Evolutionary conservation across 2,329 filamentous ascomycete genomes (phyloP), one percentile per base, ranked within the genome.

Genomic region (Botrytis fabae): DNA sequence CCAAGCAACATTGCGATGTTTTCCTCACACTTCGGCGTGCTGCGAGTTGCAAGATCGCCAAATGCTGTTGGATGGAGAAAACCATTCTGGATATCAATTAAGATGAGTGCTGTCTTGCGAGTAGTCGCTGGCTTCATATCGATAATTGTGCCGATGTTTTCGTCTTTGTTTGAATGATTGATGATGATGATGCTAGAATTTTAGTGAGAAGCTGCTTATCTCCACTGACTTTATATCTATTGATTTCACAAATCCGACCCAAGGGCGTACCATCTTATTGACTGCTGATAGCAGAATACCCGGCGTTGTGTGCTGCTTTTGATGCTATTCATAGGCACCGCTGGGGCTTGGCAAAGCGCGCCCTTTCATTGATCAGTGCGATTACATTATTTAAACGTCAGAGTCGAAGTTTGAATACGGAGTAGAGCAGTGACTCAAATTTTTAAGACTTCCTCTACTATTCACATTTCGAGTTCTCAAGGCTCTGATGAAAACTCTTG

Each of bases 1-100:
- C 20, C 8, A 12, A 68, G 64, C 18, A 68, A 48, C n/a, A 10
- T 68, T 57, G 35, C 64, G 25, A 68, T 66, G 18, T 68, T 68
- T 28, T 68, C 16, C 25, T 68, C 64, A 20, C 48, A 68, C 16
- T 22, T 57, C 20, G 48, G 64, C 12, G 64, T 68, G 35, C 48
- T 68, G n/a, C 64, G 46, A 25, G 38, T 68, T 57, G 64, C 35
- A 20, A 68, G 64, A 42, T 68, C 64, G 12, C 48, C 64, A 57
- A 57, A 68, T 10, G 64, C 46, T 68, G 64, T 54, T 54, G 64
- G 25, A 18, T 57, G 35, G 3, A 68, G 46, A 16, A 57, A 68
- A 4, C 35, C 35, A 20, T 68, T 68, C 6, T 68, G 64, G 22
- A 68, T 18, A 57, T 68, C 48, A 35, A 68, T 57, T n/a, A 68